Conservation (phyloP, 805 yeast species). For the Candida broadrunensis region DNA sequence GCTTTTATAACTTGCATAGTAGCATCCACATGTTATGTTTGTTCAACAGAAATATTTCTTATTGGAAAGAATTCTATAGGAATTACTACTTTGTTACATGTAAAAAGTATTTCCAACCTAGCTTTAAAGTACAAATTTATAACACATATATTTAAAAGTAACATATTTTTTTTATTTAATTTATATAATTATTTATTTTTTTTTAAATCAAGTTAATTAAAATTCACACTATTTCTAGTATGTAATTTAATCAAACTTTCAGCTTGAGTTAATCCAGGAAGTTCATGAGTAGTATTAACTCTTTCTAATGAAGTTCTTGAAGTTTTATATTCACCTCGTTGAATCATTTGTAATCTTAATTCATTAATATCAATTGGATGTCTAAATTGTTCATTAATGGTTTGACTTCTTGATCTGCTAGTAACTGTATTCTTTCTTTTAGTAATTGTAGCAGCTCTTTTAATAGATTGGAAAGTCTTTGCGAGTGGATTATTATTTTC, state of each 20-base stretch:
- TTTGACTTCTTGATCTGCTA: constrained; percentile 10
- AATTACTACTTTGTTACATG: no score
- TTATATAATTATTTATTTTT: no score
- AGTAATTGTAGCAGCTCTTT: constrained; percentile 25
- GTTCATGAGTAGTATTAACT: constrained; percentile 42
- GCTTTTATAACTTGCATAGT: no score
- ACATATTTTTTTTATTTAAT: no score
- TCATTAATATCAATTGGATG: constrained; percentile 32
- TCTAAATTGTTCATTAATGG: constrained; percentile 24
- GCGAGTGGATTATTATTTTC: constrained; percentile 14
- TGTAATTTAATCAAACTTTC: constrained; percentile 45
- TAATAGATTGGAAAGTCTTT: constrained; percentile 33
- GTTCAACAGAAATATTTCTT: no score
- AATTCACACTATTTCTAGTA: constrained; percentile 36
- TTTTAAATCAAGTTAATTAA: constrained; percentile 17
- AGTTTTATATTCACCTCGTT: constrained; percentile 33
- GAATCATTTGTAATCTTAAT: constrained; percentile 37
- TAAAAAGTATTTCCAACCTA: no score
- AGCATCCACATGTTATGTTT: no score
- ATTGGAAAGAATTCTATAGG: no score
- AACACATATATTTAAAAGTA: no score
- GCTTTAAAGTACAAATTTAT: no score
- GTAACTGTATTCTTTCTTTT: constrained; percentile 16
- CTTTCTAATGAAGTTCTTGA: constrained; percentile 36
- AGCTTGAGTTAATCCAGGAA: constrained; percentile 50